phyloP scores from a whole-genome alignment of 176 grass and related monocot genomes.

The Avena insularis region DNA sequence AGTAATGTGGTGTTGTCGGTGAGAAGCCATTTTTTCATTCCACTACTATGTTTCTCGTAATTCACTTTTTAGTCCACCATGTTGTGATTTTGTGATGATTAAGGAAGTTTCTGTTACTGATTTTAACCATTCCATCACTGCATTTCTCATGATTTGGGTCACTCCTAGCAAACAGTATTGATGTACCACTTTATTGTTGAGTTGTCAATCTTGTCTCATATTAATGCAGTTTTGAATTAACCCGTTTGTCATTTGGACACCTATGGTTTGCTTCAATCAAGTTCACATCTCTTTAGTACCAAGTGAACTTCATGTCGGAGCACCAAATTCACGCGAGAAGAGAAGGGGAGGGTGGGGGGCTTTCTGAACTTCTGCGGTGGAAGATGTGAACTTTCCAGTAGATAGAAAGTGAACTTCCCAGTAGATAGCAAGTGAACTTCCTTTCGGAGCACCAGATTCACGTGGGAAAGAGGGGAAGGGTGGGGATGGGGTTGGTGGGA shows the following conservation, averaged over 20 bases:
- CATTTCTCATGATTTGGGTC: not conserved
- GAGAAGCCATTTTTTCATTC: not conserved
- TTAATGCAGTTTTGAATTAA: slow-evolving; percentile 3
- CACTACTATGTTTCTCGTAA: not conserved
- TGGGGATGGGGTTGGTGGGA: too few species aligned
- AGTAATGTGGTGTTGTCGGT: not conserved
- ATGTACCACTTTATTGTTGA: not conserved
- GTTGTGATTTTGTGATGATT: not conserved
- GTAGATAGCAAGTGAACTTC: too few species aligned
- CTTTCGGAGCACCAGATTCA: too few species aligned
- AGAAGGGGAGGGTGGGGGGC: too few species aligned
- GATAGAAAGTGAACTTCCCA: too few species aligned
- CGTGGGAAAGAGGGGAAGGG: too few species aligned
- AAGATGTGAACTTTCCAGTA: too few species aligned
- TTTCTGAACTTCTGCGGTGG: too few species aligned
- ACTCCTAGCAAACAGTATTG: slow-evolving; percentile 12
- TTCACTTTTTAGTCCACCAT: not conserved
- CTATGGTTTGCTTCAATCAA: slow-evolving; percentile 7
- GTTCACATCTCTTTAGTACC: not conserved
- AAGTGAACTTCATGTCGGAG: too few species aligned
- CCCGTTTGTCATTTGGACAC: not conserved
- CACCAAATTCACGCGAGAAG: too few species aligned
- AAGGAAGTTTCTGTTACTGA: not conserved
- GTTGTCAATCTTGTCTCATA: not conserved
- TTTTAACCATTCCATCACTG: not conserved